Conservation (phyloP, 176 grass and related monocot species). For the Musa beccarii region DNA sequence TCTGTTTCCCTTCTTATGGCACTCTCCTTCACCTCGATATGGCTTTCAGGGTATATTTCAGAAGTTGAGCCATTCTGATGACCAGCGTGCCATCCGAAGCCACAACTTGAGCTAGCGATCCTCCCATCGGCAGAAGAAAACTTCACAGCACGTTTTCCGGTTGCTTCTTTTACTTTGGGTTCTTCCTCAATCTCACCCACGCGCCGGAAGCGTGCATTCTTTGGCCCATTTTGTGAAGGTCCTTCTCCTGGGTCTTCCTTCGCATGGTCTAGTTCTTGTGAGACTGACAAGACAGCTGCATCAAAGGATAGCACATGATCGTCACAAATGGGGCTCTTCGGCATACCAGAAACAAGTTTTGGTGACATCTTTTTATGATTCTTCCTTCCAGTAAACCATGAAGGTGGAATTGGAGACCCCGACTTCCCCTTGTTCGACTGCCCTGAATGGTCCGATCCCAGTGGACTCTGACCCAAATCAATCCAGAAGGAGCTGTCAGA, state of each 20-base stretch:
- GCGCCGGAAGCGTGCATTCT: slow-evolving; percentile 36
- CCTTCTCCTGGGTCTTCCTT: slow-evolving; percentile 45
- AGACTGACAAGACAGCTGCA: slow-evolving; percentile 77
- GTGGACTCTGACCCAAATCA: slow-evolving; percentile 93
- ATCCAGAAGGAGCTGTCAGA: slow-evolving; percentile 91
- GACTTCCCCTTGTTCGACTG: slow-evolving; percentile 60
- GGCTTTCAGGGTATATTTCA: slow-evolving; percentile 36
- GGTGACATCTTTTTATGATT: slow-evolving; percentile 61
- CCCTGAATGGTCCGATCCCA: slow-evolving; percentile 63
- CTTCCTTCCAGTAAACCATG: slow-evolving; percentile 68
- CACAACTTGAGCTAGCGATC: slow-evolving; percentile 29
- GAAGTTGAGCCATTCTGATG: slow-evolving; percentile 53
- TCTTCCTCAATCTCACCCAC: slow-evolving; percentile 94
- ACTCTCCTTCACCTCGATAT: slow-evolving; percentile 67
- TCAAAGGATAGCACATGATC: slow-evolving; percentile 88
- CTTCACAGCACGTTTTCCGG: slow-evolving; percentile 31
- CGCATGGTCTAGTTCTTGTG: slow-evolving; percentile 54
- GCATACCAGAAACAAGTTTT: slow-evolving; percentile 42
- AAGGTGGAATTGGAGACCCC: slow-evolving; percentile 77
- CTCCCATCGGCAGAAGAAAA: slow-evolving; percentile 42
- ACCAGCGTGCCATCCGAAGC: slow-evolving; percentile 25
- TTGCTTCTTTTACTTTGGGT: slow-evolving; percentile 44
- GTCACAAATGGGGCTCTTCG: slow-evolving; percentile 64
- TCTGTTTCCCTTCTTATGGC: slow-evolving; percentile 96
- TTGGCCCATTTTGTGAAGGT: slow-evolving; percentile 34